Evolutionary conservation across 768 basidiomycete genomes (phyloP).

Genomic region (Podaxis pistillaris): DNA sequence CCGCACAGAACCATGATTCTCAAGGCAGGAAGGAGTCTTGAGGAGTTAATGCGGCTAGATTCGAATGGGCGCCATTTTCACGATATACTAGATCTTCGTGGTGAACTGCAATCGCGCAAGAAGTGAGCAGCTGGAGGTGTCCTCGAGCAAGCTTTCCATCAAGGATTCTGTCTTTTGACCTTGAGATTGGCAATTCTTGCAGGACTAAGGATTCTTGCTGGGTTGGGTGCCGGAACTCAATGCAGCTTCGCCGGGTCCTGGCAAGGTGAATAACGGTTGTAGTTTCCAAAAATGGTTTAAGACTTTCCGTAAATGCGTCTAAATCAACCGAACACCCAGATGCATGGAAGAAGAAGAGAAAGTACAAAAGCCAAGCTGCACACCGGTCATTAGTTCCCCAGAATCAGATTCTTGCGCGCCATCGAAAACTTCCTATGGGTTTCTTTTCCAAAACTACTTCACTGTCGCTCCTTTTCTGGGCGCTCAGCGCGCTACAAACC

Average conservation of each 20-base stretch:
- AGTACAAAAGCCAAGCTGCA: neutral
- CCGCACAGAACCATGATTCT: neutral
- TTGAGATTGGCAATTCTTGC: no score
- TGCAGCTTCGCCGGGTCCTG: no score
- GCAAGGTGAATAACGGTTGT: neutral
- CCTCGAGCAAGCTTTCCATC: no score
- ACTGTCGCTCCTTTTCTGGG: neutral
- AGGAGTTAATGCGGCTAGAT: constrained; percentile 2
- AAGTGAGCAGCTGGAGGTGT: no score
- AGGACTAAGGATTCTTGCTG: no score
- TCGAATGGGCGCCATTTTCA: neutral
- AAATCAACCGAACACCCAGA: no score
- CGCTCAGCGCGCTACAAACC: neutral
- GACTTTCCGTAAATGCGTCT: neutral
- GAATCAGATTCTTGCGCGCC: neutral
- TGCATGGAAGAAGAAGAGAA: neutral
- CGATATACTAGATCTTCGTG: neutral
- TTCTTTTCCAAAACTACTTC: neutral
- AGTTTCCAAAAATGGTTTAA: neutral
- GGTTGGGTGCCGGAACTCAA: no score
- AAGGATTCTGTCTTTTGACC: no score
- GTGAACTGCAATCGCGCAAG: no score
- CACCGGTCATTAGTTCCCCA: neutral
- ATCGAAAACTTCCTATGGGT: neutral
- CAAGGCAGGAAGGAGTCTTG: neutral